These are phyloP conservation scores for Paxillus ammoniavirescens DNA, from an alignment of 768 basidiomycete genomes.

Conservation along the genomic window DNA sequence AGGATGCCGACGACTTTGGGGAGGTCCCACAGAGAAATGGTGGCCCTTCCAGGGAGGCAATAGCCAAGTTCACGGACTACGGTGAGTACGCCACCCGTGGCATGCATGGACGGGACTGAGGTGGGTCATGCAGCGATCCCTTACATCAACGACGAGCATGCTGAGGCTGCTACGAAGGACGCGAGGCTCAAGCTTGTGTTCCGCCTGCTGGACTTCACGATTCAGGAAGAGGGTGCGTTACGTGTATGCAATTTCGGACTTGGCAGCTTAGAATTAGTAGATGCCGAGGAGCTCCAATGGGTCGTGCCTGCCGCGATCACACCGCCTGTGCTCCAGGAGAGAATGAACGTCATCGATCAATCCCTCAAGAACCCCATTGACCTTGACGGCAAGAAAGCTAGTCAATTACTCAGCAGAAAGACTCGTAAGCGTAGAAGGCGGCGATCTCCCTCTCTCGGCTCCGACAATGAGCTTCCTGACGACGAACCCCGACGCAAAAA, in stretches of 20 bases:
- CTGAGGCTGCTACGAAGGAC: conserved; percentile 74
- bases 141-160: conserved; percentile 71
- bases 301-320: conserved; percentile 71
- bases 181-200: conserved; percentile 82
- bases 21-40: conserved; percentile 23
- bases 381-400: conserved; percentile 72
- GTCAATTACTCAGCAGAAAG: conserved; percentile 69
- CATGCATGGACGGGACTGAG: conserved; percentile 4
- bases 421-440: conserved; percentile 49
- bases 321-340: conserved; percentile 66
- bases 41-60: conserved; percentile 66
- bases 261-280: conserved; percentile 33
- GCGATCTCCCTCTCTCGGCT: conserved; percentile 48
- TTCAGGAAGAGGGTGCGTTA: conserved; percentile 61
- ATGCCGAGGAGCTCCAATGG: conserved; percentile 79
- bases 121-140: conserved; percentile 59
- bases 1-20: conserved; percentile 34
- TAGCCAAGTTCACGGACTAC: conserved; percentile 70
- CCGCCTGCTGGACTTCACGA: conserved; percentile 70
- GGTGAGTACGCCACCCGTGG: conserved; percentile 45
- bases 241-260: conserved; percentile 1
- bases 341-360: conserved; percentile 74
- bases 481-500: conserved; percentile 38
- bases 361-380: conserved; percentile 83
- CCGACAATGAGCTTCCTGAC: conserved; percentile 36